phyloP scores from a whole-genome alignment of 2,329 filamentous ascomycete species.

The Colletotrichum somersetense region DNA sequence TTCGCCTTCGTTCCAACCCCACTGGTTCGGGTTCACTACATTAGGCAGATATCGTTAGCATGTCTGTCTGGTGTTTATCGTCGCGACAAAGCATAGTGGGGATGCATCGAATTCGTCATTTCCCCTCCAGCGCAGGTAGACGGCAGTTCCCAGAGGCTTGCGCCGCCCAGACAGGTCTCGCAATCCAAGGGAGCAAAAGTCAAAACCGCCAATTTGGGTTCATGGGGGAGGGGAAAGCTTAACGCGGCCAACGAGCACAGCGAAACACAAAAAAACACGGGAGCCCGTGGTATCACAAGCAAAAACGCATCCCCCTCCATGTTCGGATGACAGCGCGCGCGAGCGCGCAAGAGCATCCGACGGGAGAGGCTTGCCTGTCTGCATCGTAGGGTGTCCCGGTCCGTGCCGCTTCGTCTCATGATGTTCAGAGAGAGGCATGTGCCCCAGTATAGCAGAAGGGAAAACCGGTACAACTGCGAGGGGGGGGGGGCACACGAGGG shows the following conservation, averaged over 20 bases:
- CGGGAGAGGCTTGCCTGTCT: conserved; percentile 17
- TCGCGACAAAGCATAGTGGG: neutral
- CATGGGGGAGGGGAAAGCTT: neutral
- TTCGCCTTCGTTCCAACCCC: conserved; percentile 58
- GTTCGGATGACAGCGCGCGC: conserved; percentile 26
- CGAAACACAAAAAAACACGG: conserved; percentile 21
- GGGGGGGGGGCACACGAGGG: neutral
- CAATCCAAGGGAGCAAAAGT: conserved; percentile 37
- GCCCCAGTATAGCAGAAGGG: neutral
- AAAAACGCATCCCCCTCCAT: neutral
- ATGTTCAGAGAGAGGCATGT: neutral
- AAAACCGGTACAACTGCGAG: neutral
- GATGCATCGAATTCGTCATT: neutral
- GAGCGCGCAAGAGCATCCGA: neutral
- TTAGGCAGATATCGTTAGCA: conserved; percentile 30
- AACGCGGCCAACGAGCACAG: neutral
- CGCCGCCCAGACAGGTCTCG: conserved; percentile 30
- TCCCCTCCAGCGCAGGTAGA: no score
- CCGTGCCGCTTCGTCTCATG: conserved; percentile 23
- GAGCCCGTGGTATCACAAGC: conserved; percentile 25
- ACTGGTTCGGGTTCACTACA: conserved; percentile 68
- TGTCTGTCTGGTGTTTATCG: neutral
- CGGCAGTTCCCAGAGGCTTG: neutral
- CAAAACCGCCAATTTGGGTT: neutral
- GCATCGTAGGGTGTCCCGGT: conserved; percentile 26